A percentile compares a stretch with the other conserved stretches of the same genome.
Evolutionary conservation across 768 basidiomycete species (phyloP).

Genomic region (Rhizopogon sp.): DNA sequence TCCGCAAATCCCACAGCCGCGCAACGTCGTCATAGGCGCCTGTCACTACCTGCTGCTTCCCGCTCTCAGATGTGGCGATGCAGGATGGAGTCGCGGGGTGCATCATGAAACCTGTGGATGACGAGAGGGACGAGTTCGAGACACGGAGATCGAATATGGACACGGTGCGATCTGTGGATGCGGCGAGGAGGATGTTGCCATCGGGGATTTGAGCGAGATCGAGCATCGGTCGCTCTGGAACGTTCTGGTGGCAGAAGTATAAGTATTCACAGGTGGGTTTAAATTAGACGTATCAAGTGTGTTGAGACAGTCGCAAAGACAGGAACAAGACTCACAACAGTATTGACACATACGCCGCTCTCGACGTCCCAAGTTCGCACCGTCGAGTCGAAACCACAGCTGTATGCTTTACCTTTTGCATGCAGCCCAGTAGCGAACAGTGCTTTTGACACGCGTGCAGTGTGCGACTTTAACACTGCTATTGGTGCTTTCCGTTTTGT

Average conservation of each 20-base stretch:
- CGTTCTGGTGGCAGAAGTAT: slow-evolving; percentile 36
- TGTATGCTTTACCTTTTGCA: slow-evolving; percentile 46
- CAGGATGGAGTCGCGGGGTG: slow-evolving; percentile 70
- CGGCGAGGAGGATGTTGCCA: slow-evolving; percentile 37
- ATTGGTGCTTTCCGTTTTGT: slow-evolving; percentile 63
- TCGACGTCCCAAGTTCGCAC: slow-evolving; percentile 86
- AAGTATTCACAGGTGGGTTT: not conserved
- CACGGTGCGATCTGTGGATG: slow-evolving; percentile 73
- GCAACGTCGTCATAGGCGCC: slow-evolving; percentile 78
- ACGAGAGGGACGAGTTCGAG: slow-evolving; percentile 26
- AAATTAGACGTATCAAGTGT: not conserved
- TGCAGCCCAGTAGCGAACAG: slow-evolving; percentile 40
- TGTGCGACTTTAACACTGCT: slow-evolving; percentile 77
- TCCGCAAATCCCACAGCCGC: slow-evolving; percentile 75
- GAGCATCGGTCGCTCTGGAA: slow-evolving; percentile 72
- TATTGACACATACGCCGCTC: slow-evolving; percentile 62
- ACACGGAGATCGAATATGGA: slow-evolving; percentile 65
- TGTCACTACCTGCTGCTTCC: slow-evolving; percentile 53
- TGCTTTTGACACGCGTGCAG: slow-evolving; percentile 72
- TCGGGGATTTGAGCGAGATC: slow-evolving; percentile 47
- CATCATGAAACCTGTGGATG: slow-evolving; percentile 39
- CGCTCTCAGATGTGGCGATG: slow-evolving; percentile 24
- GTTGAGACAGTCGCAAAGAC: not conserved
- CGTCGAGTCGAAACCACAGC: slow-evolving; percentile 88
- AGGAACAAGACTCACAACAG: slow-evolving; percentile 48